Percentiles rank a stretch among this genome's conserved stretches.
phyloP scores from a whole-genome alignment of 2,329 filamentous ascomycete genomes.

The Alternaria triticina region DNA sequence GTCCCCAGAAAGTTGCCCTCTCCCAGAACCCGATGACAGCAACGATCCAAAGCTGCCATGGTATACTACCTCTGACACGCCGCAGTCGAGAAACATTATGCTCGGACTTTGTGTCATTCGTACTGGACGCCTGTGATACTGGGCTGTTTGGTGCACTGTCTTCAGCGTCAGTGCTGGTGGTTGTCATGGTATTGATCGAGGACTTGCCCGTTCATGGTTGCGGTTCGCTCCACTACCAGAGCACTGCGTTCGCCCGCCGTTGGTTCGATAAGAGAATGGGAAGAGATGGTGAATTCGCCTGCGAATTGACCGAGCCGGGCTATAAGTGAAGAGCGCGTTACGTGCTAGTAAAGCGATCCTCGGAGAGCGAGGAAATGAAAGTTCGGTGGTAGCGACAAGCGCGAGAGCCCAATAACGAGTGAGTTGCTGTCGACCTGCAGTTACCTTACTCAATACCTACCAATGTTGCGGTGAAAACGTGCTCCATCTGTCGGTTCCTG shows the following conservation, averaged over 20 bases:
- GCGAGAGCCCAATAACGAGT: not conserved
- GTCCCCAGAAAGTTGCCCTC: constrained; percentile 37
- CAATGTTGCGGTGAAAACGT: constrained; percentile 6
- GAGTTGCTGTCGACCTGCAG: not conserved
- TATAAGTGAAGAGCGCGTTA: not conserved
- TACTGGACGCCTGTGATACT: constrained; percentile 11
- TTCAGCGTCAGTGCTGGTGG: not conserved
- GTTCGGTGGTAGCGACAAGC: not conserved
- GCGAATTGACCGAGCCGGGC: not conserved
- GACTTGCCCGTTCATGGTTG: constrained; percentile 6
- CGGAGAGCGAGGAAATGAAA: not conserved
- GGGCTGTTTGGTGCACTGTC: constrained; percentile 1
- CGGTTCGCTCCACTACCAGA: not conserved
- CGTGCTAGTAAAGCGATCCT: not conserved
- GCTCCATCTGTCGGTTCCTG: not conserved
- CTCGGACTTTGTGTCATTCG: not conserved
- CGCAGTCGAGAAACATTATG: constrained; percentile 15
- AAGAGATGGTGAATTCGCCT: not conserved
- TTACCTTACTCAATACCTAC: not conserved
- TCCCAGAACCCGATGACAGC: constrained; percentile 36
- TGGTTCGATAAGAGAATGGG: not conserved
- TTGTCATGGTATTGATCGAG: not conserved
- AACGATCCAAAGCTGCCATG: constrained; percentile 33
- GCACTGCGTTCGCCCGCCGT: not conserved
- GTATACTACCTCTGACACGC: constrained; percentile 29